phyloP scores from a whole-genome alignment of 1,284 basidiomycete genomes.

The Trichosporon ovoides region DNA sequence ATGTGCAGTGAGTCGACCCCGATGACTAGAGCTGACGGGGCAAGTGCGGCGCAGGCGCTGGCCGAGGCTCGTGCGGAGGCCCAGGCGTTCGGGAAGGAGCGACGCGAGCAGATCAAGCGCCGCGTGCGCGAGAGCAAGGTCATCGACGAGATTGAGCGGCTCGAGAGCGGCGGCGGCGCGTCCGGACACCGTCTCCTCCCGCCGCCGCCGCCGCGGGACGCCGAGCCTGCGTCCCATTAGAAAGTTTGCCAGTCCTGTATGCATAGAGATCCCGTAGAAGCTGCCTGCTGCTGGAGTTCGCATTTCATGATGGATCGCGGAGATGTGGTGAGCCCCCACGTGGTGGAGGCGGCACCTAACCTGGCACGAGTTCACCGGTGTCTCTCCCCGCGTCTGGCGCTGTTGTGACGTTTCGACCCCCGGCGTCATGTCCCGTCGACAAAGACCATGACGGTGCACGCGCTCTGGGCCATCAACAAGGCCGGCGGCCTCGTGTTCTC shows the following conservation, averaged over 20 bases:
- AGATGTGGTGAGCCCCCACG: too few species aligned
- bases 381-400: too few species aligned
- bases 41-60: constrained; percentile 45
- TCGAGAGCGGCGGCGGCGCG: constrained; percentile 25
- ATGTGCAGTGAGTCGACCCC: constrained; percentile 42
- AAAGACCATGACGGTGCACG: constrained; percentile 42
- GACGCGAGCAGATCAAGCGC: constrained; percentile 42
- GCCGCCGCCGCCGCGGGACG: not conserved
- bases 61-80: constrained; percentile 45
- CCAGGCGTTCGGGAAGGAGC: constrained; percentile 36
- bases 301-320: too few species aligned
- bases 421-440: not conserved
- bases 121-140: constrained; percentile 38
- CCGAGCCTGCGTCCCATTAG: not conserved
- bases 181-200: not conserved
- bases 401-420: not conserved
- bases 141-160: constrained; percentile 37
- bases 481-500: constrained; percentile 95
- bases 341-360: too few species aligned
- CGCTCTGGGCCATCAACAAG: constrained; percentile 85
- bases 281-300: too few species aligned
- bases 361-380: too few species aligned
- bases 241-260: too few species aligned
- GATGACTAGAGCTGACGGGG: too few species aligned
- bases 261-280: not conserved